Percentiles rank a stretch among this genome's conserved stretches.
phyloP scores from a whole-genome alignment of 2,329 filamentous ascomycete genomes.

The Fusarium napiforme region DNA sequence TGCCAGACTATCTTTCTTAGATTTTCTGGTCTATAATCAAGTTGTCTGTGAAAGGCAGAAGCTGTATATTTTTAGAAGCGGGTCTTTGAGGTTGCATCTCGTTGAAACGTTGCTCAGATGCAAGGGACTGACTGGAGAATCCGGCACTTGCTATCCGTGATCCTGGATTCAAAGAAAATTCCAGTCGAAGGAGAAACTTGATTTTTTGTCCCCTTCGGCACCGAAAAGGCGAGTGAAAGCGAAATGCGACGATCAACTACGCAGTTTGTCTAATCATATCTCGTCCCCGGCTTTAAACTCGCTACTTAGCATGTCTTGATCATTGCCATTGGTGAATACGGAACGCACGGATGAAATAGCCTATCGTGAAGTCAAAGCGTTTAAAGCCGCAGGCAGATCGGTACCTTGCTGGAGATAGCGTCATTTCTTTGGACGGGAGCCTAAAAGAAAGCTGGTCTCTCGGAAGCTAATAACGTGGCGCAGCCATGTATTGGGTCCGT shows the following conservation, averaged over 20 bases:
- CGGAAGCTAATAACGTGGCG: not conserved
- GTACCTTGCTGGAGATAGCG: not conserved
- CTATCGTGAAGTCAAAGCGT: not conserved
- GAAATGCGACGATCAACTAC: not conserved
- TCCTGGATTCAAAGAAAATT: not conserved
- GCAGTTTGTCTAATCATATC: not conserved
- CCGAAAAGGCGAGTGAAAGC: not conserved
- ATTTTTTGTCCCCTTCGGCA: not conserved
- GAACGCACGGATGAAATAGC: not conserved
- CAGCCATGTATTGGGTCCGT: fast-evolving
- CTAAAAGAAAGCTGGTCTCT: not conserved
- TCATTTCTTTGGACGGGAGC: not conserved
- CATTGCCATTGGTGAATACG: not conserved
- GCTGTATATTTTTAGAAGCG: not conserved
- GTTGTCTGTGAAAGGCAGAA: no score
- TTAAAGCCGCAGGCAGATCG: not conserved
- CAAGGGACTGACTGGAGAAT: not conserved
- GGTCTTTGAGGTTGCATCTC: not conserved
- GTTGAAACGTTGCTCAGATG: not conserved
- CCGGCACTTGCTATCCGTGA: not conserved
- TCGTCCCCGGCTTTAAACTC: not conserved
- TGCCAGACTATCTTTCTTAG: not conserved
- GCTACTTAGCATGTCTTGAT: not conserved
- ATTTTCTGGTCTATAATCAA: not conserved
- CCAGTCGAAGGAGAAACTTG: not conserved